Percentiles rank a stretch among this genome's conserved stretches.
These are phyloP conservation scores for Penicillium sp. DNA, from an alignment of 2,329 filamentous ascomycete genomes.

Conservation along the genomic window DNA sequence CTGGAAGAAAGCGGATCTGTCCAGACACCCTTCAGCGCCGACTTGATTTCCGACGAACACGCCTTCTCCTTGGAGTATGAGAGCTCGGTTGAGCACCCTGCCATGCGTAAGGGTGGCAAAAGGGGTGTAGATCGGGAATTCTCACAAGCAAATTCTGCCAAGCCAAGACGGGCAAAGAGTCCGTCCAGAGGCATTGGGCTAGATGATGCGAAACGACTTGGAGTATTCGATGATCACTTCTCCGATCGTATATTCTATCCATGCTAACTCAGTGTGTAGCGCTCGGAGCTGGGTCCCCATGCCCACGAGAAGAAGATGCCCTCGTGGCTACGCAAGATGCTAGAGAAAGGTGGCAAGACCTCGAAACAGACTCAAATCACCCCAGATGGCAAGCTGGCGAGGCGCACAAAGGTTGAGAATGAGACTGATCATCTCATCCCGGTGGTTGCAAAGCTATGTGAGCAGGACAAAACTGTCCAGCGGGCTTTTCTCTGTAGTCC, in stretches of 20 bases:
- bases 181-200: slow-evolving; percentile 12
- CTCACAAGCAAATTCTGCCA: slow-evolving; percentile 12
- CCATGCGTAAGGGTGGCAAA: slow-evolving; percentile 14
- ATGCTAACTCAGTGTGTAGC: slow-evolving; percentile 35
- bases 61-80: slow-evolving; percentile 13
- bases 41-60: slow-evolving; percentile 3
- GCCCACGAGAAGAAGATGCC: slow-evolving; percentile 75
- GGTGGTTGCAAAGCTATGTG: slow-evolving; percentile 61
- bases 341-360: slow-evolving; percentile 59
- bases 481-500: slow-evolving; percentile 78
- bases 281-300: slow-evolving; percentile 66
- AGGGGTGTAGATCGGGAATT: slow-evolving; percentile 14
- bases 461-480: slow-evolving; percentile 62
- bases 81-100: slow-evolving; percentile 5
- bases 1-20: slow-evolving; percentile 38
- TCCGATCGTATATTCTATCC: not conserved
- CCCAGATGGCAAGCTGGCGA: slow-evolving; percentile 44
- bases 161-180: slow-evolving; percentile 15
- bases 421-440: slow-evolving; percentile 56
- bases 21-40: slow-evolving; percentile 3
- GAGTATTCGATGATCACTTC: slow-evolving; percentile 22
- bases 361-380: slow-evolving; percentile 53
- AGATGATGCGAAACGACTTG: slow-evolving; percentile 30
- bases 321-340: slow-evolving; percentile 60
- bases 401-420: slow-evolving; percentile 48